phyloP scores from a whole-genome alignment of 2,329 filamentous ascomycete genomes.

The Botrytis porri region DNA sequence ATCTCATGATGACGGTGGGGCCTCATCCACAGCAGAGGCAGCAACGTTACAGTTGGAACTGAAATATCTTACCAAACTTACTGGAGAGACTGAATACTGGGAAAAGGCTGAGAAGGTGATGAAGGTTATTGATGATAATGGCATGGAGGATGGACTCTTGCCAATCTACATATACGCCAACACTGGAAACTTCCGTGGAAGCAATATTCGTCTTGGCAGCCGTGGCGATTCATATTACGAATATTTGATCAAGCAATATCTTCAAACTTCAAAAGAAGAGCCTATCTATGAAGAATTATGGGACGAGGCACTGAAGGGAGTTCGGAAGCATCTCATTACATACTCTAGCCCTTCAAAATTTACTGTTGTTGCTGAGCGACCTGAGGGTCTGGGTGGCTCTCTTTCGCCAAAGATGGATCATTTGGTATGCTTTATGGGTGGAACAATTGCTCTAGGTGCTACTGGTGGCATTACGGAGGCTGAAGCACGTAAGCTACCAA shows the following conservation, averaged over 20 bases:
- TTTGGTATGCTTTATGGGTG: constrained; percentile 94
- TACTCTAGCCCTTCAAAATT: constrained; percentile 78
- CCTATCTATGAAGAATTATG: constrained; percentile 88
- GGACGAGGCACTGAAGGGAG: constrained; percentile 77
- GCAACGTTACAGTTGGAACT: constrained; percentile 92
- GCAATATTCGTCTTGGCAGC: constrained; percentile 88
- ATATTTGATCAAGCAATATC: constrained; percentile 97
- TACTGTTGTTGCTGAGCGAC: constrained; percentile 87
- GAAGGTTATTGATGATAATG: constrained; percentile 81
- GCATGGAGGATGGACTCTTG: constrained; percentile 74
- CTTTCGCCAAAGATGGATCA: constrained; percentile 96
- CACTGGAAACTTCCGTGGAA: constrained; percentile 72
- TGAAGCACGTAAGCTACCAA: constrained; percentile 67
- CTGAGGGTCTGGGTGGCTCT: constrained; percentile 61
- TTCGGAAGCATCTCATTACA: constrained; percentile 88
- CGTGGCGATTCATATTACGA: constrained; percentile 98
- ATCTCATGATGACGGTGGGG: constrained; percentile 81
- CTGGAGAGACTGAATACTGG: constrained; percentile 91
- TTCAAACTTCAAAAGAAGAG: constrained; percentile 87
- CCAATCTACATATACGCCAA: constrained; percentile 88
- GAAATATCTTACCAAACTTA: constrained; percentile 94
- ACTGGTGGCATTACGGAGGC: constrained; percentile 75
- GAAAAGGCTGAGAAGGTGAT: constrained; percentile 88
- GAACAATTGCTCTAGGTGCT: constrained; percentile 85
- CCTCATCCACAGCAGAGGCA: constrained; percentile 90